Percentiles rank a stretch among this genome's conserved stretches.
Conservation (phyloP, 192 early-diverging fungal genomes). For the Coemansia umbellata region DNA sequence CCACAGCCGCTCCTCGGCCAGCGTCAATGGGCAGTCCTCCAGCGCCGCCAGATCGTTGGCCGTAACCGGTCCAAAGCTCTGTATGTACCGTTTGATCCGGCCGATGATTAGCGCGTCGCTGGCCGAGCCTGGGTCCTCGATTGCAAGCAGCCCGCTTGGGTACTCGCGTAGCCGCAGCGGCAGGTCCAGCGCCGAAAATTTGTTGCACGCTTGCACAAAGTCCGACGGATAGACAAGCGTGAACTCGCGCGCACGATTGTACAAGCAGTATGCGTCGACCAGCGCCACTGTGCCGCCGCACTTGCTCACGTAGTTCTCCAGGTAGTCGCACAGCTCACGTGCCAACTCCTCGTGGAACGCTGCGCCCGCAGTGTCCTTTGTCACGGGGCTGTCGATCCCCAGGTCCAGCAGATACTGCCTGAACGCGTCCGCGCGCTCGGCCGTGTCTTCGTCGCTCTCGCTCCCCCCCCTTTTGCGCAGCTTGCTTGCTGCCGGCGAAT, state of each 20-base stretch:
- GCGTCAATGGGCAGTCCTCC: constrained; percentile 41
- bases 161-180: constrained; percentile 75
- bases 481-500: constrained; percentile 44
- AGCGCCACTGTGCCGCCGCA: constrained; percentile 75
- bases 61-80: constrained; percentile 55
- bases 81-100: constrained; percentile 54
- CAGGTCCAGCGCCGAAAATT: constrained; percentile 65
- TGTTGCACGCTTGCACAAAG: constrained; percentile 70
- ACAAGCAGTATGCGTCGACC: constrained; percentile 89
- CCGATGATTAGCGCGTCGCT: constrained; percentile 67
- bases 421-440: constrained; percentile 29
- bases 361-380: constrained; percentile 83
- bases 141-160: constrained; percentile 72
- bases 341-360: constrained; percentile 85
- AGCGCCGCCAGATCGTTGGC: constrained; percentile 67
- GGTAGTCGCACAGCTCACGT: constrained; percentile 78
- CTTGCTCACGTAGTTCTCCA: constrained; percentile 62
- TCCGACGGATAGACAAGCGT: constrained; percentile 93
- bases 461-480: constrained; percentile 15
- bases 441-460: constrained; percentile 33
- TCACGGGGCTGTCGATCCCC: constrained; percentile 88
- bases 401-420: constrained; percentile 73
- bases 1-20: constrained; percentile 52
- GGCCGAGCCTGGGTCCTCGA: constrained; percentile 60
- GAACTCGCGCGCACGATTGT: constrained; percentile 87